Evolutionary conservation across 1,284 basidiomycete genomes (phyloP).

Genomic region (Puccinia brachypodii): DNA sequence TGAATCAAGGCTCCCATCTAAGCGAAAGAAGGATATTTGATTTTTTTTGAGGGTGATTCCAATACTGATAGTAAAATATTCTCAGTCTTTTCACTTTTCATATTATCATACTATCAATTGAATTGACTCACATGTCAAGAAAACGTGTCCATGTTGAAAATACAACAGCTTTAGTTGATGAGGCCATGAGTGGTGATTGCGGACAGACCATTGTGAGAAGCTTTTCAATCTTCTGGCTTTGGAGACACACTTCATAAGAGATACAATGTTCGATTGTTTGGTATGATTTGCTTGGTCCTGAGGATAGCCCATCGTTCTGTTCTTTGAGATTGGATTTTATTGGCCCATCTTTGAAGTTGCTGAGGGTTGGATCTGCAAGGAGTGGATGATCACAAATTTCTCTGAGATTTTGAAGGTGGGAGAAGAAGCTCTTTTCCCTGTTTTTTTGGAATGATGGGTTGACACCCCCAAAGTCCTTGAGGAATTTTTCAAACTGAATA

Average conservation of each 20-base stretch:
- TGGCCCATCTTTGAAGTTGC: background rate
- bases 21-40: background rate
- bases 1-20: slow-evolving; percentile 2
- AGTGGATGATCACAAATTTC: slow-evolving; percentile 4
- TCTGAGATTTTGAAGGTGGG: background rate
- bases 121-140: background rate
- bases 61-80: background rate
- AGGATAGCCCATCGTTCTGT: background rate
- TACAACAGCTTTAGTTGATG: background rate
- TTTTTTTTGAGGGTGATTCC: background rate
- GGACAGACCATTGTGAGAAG: background rate
- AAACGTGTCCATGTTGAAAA: slow-evolving; percentile 13
- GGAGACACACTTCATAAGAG: background rate
- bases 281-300: background rate
- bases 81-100: background rate
- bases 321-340: background rate
- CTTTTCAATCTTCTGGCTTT: background rate
- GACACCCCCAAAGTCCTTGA: background rate
- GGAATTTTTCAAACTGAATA: background rate
- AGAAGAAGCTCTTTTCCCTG: background rate
- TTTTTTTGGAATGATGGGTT: background rate
- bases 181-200: background rate
- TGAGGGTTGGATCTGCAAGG: background rate
- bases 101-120: background rate
- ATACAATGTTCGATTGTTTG: background rate